A percentile compares a stretch with the other conserved stretches of the same genome.
Evolutionary conservation across 1,284 basidiomycete genomes (phyloP).

Genomic region (Moesziomyces sp.): DNA sequence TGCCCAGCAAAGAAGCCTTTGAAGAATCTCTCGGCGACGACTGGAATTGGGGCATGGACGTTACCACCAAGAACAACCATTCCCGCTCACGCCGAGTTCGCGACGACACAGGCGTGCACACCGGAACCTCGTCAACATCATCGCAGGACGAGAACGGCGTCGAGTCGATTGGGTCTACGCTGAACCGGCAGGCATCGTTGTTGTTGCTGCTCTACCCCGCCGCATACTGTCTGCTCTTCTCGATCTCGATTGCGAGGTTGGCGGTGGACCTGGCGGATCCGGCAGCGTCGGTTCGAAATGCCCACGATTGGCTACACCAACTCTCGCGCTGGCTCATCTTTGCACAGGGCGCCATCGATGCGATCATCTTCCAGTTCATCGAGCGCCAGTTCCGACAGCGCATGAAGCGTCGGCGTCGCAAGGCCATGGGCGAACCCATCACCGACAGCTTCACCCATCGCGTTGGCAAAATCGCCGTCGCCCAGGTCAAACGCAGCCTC

Average conservation of each 20-base stretch:
- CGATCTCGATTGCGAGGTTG: conserved; percentile 53
- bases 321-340: conserved; percentile 57
- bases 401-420: conserved; percentile 51
- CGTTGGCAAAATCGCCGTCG: conserved; percentile 14
- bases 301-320: conserved; percentile 46
- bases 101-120: conserved; percentile 12
- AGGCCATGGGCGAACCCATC: conserved; percentile 51
- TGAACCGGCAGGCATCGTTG: conserved; percentile 58
- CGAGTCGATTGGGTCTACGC: conserved; percentile 54
- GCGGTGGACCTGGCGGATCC: conserved; percentile 48
- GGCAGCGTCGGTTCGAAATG: conserved; percentile 6
- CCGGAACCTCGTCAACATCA: conserved; percentile 25
- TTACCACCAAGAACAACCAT: conserved; percentile 9
- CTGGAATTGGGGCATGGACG: conserved; percentile 59
- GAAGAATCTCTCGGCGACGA: conserved; percentile 42
- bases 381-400: conserved; percentile 54
- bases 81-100: not conserved
- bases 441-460: conserved; percentile 21
- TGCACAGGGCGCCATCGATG: conserved; percentile 59
- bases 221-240: conserved; percentile 56
- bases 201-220: conserved; percentile 56
- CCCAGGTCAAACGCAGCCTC: not conserved
- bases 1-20: conserved; percentile 47
- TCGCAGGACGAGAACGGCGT: conserved; percentile 51
- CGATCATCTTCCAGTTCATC: conserved; percentile 61